phyloP scores from a whole-genome alignment of 2,329 filamentous ascomycete genomes.

The Apiospora kogelbergensis region DNA sequence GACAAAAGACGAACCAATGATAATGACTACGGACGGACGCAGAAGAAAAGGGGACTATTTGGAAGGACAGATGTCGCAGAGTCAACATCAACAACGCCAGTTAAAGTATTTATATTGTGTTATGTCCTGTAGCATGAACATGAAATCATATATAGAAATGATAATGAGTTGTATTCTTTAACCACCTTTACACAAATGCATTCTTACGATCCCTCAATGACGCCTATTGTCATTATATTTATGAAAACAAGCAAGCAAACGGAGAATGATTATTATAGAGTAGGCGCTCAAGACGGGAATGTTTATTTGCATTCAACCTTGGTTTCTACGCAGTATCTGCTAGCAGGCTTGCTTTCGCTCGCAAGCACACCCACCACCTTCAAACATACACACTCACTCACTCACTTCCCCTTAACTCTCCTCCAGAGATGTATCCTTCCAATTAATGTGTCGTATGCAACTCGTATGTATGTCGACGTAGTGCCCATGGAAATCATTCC shows the following conservation, averaged over 20 bases:
- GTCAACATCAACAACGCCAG: not conserved
- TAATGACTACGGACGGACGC: not conserved
- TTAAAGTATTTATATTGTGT: not conserved
- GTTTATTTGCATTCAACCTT: not conserved
- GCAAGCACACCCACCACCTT: not conserved
- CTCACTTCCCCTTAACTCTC: not conserved
- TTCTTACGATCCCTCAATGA: not conserved
- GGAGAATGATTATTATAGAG: not conserved
- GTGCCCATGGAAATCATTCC: not conserved
- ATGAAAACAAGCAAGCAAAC: not conserved
- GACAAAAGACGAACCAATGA: not conserved
- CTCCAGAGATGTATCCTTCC: not conserved
- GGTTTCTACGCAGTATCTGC: not conserved
- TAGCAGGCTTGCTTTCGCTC: not conserved
- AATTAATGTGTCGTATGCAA: not conserved
- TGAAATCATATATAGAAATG: conserved; percentile 3
- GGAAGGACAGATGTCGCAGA: not conserved
- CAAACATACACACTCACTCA: not conserved
- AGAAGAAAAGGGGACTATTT: not conserved
- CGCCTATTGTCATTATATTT: too few relatives aligned
- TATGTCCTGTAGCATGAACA: conserved; percentile 5
- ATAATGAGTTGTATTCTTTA: not conserved
- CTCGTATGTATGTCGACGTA: not conserved
- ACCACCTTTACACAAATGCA: not conserved
- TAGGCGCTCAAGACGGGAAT: not conserved